These are phyloP conservation scores for Pseudogymnoascus sp. DNA, from an alignment of 2,329 filamentous ascomycete genomes.

Conservation along the genomic window DNA sequence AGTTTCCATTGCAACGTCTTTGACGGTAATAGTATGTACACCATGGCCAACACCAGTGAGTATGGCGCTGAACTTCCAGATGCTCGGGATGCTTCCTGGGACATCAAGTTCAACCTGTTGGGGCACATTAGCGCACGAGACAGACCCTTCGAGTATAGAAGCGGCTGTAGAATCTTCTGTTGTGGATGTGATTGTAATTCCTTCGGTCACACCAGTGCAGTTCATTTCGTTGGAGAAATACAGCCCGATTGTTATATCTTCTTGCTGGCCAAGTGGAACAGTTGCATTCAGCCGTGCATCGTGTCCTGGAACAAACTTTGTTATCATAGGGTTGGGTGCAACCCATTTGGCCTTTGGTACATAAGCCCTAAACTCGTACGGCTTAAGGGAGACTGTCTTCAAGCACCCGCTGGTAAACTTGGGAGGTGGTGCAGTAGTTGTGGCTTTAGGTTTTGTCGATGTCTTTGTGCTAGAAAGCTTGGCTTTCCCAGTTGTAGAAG, in stretches of 20 bases:
- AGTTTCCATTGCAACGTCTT: constrained; percentile 42
- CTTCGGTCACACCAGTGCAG: constrained; percentile 42
- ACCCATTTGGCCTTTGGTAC: constrained; percentile 44
- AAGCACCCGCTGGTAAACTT: constrained; percentile 32
- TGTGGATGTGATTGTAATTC: constrained; percentile 43
- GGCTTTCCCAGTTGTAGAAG: background rate
- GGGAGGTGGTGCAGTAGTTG: background rate
- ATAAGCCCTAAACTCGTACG: constrained; percentile 49
- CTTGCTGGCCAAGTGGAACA: constrained; percentile 13
- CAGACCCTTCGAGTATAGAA: constrained; percentile 33
- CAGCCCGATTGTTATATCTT: constrained; percentile 36
- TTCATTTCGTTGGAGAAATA: constrained; percentile 54
- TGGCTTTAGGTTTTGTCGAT: background rate
- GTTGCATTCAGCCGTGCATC: constrained; percentile 44
- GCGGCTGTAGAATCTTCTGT: constrained; percentile 38
- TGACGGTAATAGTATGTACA: constrained; percentile 48
- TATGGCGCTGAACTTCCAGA: constrained; percentile 44
- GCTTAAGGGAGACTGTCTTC: constrained; percentile 37
- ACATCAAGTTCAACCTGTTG: constrained; percentile 30
- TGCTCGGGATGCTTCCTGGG: constrained; percentile 43
- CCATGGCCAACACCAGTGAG: constrained; percentile 50
- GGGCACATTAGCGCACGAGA: constrained; percentile 32
- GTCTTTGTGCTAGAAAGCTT: background rate
- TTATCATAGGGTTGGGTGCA: constrained; percentile 46
- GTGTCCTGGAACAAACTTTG: constrained; percentile 47